phyloP scores from a whole-genome alignment of 2,329 filamentous ascomycete genomes.

The Diaporthe humulicola region DNA sequence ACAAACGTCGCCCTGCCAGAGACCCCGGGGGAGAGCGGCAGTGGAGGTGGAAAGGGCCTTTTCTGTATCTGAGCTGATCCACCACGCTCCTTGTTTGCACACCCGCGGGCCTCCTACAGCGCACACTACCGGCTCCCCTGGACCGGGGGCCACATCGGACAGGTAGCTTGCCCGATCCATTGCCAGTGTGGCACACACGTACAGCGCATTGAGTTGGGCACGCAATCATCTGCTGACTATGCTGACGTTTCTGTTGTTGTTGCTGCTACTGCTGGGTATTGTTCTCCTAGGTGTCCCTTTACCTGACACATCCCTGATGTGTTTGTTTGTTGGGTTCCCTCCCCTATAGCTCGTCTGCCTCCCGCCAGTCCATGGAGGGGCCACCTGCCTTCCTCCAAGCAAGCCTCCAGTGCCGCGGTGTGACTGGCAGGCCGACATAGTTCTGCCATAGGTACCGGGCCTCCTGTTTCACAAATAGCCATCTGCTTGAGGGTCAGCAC shows the following conservation, averaged over 20 bases:
- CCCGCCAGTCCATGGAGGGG: conserved; percentile 17
- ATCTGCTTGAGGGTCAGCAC: conserved; percentile 49
- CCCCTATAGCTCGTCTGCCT: conserved; percentile 58
- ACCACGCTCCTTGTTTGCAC: background rate
- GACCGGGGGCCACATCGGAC: background rate
- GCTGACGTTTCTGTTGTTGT: background rate
- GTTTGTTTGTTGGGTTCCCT: background rate
- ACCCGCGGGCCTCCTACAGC: background rate
- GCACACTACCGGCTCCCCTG: background rate
- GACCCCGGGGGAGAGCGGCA: conserved; percentile 7
- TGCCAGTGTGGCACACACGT: background rate
- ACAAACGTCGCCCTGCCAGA: conserved; percentile 59
- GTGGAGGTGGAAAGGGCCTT: conserved; percentile 8
- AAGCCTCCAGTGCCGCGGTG: conserved; percentile 62
- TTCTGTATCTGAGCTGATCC: conserved; percentile 34
- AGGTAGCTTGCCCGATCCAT: background rate
- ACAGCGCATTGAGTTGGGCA: background rate
- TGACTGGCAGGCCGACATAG: conserved; percentile 67
- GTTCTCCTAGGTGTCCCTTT: background rate
- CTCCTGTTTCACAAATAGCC: conserved; percentile 60
- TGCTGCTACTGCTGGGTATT: background rate
- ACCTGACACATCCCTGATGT: background rate
- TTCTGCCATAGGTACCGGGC: conserved; percentile 60
- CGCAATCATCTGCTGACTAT: conserved; percentile 25
- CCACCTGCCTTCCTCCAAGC: conserved; percentile 51